Conservation (phyloP, 805 yeast genomes). For the Cyberlindnera americana region DNA sequence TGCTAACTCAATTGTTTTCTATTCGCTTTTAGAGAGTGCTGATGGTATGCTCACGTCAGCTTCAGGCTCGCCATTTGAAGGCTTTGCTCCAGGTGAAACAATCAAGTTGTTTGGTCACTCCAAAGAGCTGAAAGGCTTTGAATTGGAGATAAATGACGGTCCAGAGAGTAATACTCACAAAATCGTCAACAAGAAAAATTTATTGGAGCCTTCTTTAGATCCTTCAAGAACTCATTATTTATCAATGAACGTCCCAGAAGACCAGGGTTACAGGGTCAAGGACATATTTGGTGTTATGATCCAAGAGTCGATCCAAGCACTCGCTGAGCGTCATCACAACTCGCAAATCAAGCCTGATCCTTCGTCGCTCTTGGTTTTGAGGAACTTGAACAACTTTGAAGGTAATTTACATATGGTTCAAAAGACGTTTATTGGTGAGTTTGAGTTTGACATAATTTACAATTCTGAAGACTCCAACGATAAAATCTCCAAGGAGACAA, state of each 20-base stretch:
- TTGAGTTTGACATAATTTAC: slow-evolving; percentile 71
- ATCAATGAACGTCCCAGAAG: slow-evolving; percentile 68
- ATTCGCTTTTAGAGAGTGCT: slow-evolving; percentile 70
- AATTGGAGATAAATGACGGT: slow-evolving; percentile 55
- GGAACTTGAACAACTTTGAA: slow-evolving; percentile 53
- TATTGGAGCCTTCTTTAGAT: slow-evolving; percentile 45
- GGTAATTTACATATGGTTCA: slow-evolving; percentile 84
- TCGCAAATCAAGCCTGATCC: slow-evolving; percentile 30
- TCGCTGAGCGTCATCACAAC: slow-evolving; percentile 29
- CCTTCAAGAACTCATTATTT: slow-evolving; percentile 61
- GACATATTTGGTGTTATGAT: slow-evolving; percentile 70
- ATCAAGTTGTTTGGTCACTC: slow-evolving; percentile 49
- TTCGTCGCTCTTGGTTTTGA: slow-evolving; percentile 48
- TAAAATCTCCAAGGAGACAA: slow-evolving; percentile 34
- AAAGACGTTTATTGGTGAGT: slow-evolving; percentile 66
- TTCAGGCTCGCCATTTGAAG: slow-evolving; percentile 30
- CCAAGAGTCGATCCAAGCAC: slow-evolving; percentile 59
- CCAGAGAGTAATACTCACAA: slow-evolving; percentile 45
- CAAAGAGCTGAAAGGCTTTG: slow-evolving; percentile 65
- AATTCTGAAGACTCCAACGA: slow-evolving; percentile 44
- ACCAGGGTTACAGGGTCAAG: slow-evolving; percentile 69
- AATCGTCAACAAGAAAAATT: slow-evolving; percentile 23
- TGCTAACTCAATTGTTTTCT: slow-evolving; percentile 68
- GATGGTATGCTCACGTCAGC: slow-evolving; percentile 41
- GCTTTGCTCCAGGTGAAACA: slow-evolving; percentile 33